A percentile compares a stretch with the other conserved stretches of the same genome.
Evolutionary conservation across 208 protist species (phyloP).

Genomic region (Leishmania turanica): DNA sequence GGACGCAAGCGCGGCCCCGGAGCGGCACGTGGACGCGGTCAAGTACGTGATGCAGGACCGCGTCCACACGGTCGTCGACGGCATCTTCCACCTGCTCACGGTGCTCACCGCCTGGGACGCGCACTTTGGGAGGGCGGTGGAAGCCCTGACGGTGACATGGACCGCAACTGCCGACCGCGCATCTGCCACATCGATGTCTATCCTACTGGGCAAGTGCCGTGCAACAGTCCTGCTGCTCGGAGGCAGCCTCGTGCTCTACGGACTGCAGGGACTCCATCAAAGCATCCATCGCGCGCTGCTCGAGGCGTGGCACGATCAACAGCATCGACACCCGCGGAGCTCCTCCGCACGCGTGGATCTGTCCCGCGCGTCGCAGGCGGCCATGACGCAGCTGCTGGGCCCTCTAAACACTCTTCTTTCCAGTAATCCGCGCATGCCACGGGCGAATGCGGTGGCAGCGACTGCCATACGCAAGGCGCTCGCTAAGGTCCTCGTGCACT

Average conservation of each 20-base stretch:
- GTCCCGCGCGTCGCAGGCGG: background rate
- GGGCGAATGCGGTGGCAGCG: constrained; percentile 18
- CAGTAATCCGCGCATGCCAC: constrained; percentile 34
- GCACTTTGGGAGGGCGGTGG: constrained; percentile 6
- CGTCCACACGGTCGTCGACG: constrained; percentile 33
- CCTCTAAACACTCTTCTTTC: constrained; percentile 44
- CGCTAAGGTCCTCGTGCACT: constrained; percentile 63
- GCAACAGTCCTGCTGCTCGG: constrained; percentile 59
- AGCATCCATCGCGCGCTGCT: constrained; percentile 8
- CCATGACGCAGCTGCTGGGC: constrained; percentile 32
- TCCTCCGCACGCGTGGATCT: background rate
- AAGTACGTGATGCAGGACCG: constrained; percentile 7
- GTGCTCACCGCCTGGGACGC: constrained; percentile 54
- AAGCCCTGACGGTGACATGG: constrained; percentile 3
- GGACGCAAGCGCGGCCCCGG: background rate
- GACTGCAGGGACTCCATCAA: constrained; percentile 37
- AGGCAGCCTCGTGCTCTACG: constrained; percentile 60
- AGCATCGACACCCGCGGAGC: background rate
- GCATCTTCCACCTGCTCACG: constrained; percentile 48
- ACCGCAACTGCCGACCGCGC: background rate
- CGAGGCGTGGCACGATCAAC: constrained; percentile 4
- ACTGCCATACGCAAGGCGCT: constrained; percentile 41
- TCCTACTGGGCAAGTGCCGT: constrained; percentile 26
- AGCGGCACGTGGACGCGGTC: background rate
- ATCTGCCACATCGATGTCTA: background rate